Evolutionary conservation across 495 filamentous ascomycete species (phyloP), one percentile per base, ranked within the genome.

Genomic region (Durotheca rogersii): DNA sequence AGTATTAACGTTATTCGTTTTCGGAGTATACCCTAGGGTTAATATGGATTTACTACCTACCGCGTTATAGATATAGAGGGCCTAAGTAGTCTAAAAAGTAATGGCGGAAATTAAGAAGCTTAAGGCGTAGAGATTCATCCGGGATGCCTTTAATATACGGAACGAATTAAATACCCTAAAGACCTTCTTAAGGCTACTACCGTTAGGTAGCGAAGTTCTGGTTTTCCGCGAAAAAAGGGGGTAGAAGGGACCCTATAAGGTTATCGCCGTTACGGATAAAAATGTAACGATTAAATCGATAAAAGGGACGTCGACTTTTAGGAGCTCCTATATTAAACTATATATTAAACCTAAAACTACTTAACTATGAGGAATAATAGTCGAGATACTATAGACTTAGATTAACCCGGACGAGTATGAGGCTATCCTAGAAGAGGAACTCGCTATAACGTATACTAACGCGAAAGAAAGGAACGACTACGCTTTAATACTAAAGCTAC

Each of bases 161-260:
- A 66, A 66, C 30, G 49, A 56, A 7, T 52, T 49, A 11, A 31
- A 16, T 11, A 53, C 36, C 18, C 30, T n/a, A n/a, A n/a, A n/a
- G n/a, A n/a, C n/a, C n/a, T n/a, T n/a, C n/a, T n/a, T n/a, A 17
- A 17, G 18, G 7, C 14, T 32, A 17, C 53, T 61, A 3, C 58
- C 47, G 0, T 12, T 57, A 2, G 31, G 44, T 1, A 57, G 34
- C 9, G 41, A 52, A 20, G 47, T 61, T 7, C 21, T 52, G 2
- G 37, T 61, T 21, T 61, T 32, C 32, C 7, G 40, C 7, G 53
- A 61, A 43, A 48, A 43, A 27, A 16, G 20, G 5, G 37, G 37
- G n/a, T 58, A 37, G 51, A 33, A 46, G 6, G 41, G 55, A 10
- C 55, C 55, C 21, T 39, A 53, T 32, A 47, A 46, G 37, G 32